Evolutionary conservation across 2,329 filamentous ascomycete genomes (phyloP), one percentile per base, ranked within the genome.

Genomic region (Fusarium avenaceum): DNA sequence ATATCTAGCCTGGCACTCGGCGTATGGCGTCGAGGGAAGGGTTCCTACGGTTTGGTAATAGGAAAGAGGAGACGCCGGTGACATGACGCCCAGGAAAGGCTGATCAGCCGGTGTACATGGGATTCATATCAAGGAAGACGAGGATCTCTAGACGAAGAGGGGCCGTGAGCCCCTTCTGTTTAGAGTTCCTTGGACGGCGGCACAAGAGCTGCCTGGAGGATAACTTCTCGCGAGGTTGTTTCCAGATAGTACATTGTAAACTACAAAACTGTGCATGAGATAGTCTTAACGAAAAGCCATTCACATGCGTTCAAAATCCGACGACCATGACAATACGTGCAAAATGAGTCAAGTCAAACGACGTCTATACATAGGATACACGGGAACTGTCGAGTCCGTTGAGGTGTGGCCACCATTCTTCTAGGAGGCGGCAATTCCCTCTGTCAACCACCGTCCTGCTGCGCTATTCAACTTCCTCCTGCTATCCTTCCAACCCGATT

Each of bases 351-450:
- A 67, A 67, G 65, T 75, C 58, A 75, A 69, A 72, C 66, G 66
- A 73, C 67, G 73, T 75, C 75, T 77, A 77, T 77, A 77, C 73
- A 76, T 77, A 76, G 71, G 74, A 72, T 77, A 77, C 76, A 77
- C 72, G 68, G 73, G 74, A 70, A 75, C 71, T 75, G 73, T 73
- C 73, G 72, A 74, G 69, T 75, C 70, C 69, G 62, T 69, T 69
- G 57, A 57, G 58, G 66, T 49, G 49, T 64, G 50, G 65, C 64
- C 69, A 63, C 70, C 67, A 55, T 61, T 69, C 45, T 57, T 63
- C 63, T 55, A 62, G 55, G 65, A 65, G 67, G 63, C 60, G 60
- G 61, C 64, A 56, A 72, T 72, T 63, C 70, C 54, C 60, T 67
- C 58, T 72, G 61, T 71, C 65, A 72, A 58, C 58, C 61, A 65